Base-by-base conservation (phyloP, 1,284 basidiomycete genomes). In the Apiotrichum porosum region DNA sequence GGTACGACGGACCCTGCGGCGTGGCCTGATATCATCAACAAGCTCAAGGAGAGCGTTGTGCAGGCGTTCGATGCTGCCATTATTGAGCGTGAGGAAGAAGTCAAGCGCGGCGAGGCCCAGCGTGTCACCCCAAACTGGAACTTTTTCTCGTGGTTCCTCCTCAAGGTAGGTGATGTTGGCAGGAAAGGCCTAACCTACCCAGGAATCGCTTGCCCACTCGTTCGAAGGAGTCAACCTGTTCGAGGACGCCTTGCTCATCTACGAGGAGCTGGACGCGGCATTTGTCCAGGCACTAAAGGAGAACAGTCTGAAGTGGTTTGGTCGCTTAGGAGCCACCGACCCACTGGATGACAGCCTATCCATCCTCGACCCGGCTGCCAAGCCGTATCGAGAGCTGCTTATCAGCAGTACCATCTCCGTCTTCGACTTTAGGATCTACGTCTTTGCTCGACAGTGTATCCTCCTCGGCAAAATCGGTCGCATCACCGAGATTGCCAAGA, bases 191-290 rank as follows among this genome's bases (percentile, higher is more conserved):
- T 38, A 14, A 24, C 4, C 14, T 12, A 14, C 19, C 12, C 66
- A 97, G 89, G 95, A 97, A 82, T 91, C 86, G 48, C 78, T 99
- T 15, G 92, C 94, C 1, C 82, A 80, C 51, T 95, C 92, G 0
- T 92, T 92, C 62, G 90, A 95, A 67, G 88, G 86, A 4, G 86
- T 97, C 68, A 85, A 83, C 54, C 78, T 99, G 12, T 79, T 83
- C 50, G 91, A 97, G 63, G 95, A 98, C 63, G 88, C 93, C 0
- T 74, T 95, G 3, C 72, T 83, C 14, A 86, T 89, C 54, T 97
- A 97, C 63, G 85, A 92, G 52, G 92, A 97, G 72, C 81, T 98
- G 4, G 93, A 97, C 66, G 79, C 80, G 0, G 79, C 84, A 1
- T 97, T 97, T 71, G 82, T 85, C 62, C 83, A 87, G 54, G 85